Evolutionary conservation across 805 yeast species (phyloP).

Genomic region (Pichia ethanolica): DNA sequence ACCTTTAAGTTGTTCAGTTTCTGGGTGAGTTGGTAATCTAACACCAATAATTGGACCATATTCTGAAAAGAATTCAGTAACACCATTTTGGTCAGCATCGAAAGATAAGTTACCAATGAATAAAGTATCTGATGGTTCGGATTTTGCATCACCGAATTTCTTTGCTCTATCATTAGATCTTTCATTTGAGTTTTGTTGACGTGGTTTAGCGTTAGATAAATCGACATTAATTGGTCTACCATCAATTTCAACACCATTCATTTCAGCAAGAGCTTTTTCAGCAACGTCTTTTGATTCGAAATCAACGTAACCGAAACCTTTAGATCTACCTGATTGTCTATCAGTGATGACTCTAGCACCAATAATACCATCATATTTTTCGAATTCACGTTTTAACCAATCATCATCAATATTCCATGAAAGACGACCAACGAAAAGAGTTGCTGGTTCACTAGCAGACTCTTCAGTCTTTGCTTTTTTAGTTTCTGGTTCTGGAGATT

Average conservation of each 20-base stretch:
- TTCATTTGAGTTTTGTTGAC: conserved; percentile 31
- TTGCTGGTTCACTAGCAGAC: conserved; percentile 59
- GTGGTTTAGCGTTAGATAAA: conserved; percentile 77
- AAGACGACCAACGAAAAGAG: conserved; percentile 92
- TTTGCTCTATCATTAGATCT: conserved; percentile 72
- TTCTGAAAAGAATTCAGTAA: conserved; percentile 65
- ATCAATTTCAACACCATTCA: conserved; percentile 92
- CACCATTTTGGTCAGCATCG: conserved; percentile 73
- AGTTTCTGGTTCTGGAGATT: conserved; percentile 31
- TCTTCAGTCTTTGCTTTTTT: conserved; percentile 43
- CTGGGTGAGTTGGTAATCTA: conserved; percentile 97
- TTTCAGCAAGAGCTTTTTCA: conserved; percentile 74
- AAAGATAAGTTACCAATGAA: conserved; percentile 95
- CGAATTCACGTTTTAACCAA: conserved; percentile 86
- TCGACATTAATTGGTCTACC: conserved; percentile 96
- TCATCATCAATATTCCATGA: conserved; percentile 97
- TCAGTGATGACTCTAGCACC: conserved; percentile 92
- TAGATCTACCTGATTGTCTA: conserved; percentile 75
- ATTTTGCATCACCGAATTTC: conserved; percentile 82
- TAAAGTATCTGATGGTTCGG: conserved; percentile 90
- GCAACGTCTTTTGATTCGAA: conserved; percentile 72
- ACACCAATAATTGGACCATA: conserved; percentile 81
- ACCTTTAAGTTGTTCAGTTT: conserved; percentile 98
- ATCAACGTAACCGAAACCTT: conserved; percentile 98
- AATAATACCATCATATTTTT: conserved; percentile 69